Percentiles rank a stretch among this genome's conserved stretches.
These are phyloP conservation scores for Cornus controversa DNA, from an alignment of 148 eudicot genomes.

Conservation along the genomic window DNA sequence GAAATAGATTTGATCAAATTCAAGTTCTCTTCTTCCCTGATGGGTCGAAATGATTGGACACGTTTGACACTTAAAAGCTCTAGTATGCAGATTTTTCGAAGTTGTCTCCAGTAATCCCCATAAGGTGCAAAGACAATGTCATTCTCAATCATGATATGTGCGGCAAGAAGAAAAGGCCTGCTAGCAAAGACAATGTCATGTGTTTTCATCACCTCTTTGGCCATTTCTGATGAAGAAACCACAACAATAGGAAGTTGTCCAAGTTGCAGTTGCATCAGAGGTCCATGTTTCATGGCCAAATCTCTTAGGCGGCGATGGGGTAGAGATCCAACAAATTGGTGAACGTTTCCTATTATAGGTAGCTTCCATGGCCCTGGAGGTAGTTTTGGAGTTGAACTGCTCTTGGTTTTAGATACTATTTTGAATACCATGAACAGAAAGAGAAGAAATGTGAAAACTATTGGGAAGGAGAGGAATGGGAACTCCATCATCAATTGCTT, in stretches of 20 bases:
- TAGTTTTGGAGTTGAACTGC: too few relatives aligned
- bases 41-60: constrained; percentile 5
- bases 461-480: too few relatives aligned
- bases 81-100: not conserved
- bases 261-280: not conserved
- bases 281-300: constrained; percentile 13
- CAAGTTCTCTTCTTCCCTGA: constrained; percentile 1
- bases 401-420: too few relatives aligned
- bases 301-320: constrained; percentile 4
- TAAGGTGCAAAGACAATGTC: constrained; percentile 14
- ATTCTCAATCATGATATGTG: not conserved
- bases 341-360: constrained; percentile 13
- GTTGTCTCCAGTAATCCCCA: constrained; percentile 12
- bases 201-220: constrained; percentile 11
- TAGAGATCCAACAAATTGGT: constrained; percentile 4
- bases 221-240: constrained; percentile 1
- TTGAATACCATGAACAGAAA: too few relatives aligned
- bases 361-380: not conserved
- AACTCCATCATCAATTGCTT: too few relatives aligned
- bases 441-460: too few relatives aligned
- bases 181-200: constrained; percentile 10
- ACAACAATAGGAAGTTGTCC: constrained; percentile 4
- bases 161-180: constrained; percentile 6
- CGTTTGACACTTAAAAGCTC: constrained; percentile 16
- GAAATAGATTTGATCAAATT: too few relatives aligned